Percentiles rank a stretch among this genome's conserved stretches.
Evolutionary conservation across 2,329 filamentous ascomycete species (phyloP).

Genomic region (Clonostachys solani): DNA sequence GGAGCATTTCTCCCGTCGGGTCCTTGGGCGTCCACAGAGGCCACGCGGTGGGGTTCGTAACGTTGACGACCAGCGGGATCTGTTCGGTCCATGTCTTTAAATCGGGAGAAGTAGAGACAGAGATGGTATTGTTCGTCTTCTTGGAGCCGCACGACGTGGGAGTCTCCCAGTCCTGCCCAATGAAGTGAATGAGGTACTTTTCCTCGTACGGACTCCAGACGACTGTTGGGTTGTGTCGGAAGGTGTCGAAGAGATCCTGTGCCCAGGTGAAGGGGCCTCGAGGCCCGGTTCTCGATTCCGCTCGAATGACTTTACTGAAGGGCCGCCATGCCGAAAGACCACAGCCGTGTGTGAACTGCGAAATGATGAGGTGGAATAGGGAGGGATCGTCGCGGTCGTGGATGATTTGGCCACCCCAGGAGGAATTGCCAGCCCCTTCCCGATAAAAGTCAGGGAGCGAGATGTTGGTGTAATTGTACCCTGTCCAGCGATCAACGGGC

Average conservation of each 20-base stretch:
- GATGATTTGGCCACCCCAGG: slow-evolving; percentile 36
- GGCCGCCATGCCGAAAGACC: slow-evolving; percentile 35
- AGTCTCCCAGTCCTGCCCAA: slow-evolving; percentile 17
- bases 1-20: slow-evolving; percentile 17
- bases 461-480: slow-evolving; percentile 33
- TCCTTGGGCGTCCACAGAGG: slow-evolving; percentile 20
- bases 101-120: slow-evolving; percentile 6
- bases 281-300: slow-evolving; percentile 31
- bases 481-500: slow-evolving; percentile 27
- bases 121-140: slow-evolving; percentile 8
- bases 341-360: slow-evolving; percentile 34
- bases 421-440: slow-evolving; percentile 26
- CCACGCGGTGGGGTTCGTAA: slow-evolving; percentile 31
- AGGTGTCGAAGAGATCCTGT: slow-evolving; percentile 27
- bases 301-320: slow-evolving; percentile 30
- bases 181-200: slow-evolving; percentile 32
- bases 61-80: slow-evolving; percentile 1
- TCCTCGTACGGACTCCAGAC: slow-evolving; percentile 32
- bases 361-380: slow-evolving; percentile 34
- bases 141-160: slow-evolving; percentile 1
- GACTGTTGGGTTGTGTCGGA: slow-evolving; percentile 34
- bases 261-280: slow-evolving; percentile 32
- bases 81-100: neutral
- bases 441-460: slow-evolving; percentile 3
- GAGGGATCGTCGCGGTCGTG: slow-evolving; percentile 25